Conservation (phyloP, 306 rosid genomes). For the Mimosa bimucronata region DNA sequence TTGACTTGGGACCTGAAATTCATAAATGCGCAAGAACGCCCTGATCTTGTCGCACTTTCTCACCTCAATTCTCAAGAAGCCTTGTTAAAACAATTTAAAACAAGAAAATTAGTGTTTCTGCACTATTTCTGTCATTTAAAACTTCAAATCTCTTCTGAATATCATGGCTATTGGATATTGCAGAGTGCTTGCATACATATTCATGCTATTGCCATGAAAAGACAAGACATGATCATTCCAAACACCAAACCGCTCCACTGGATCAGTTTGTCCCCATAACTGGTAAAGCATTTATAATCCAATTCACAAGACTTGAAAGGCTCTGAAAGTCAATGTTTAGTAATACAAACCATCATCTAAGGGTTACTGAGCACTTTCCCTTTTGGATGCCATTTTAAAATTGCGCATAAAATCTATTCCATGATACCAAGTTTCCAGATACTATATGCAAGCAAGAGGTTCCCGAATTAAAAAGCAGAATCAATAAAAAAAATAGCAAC, state of each 20-base stretch:
- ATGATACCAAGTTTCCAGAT: not conserved
- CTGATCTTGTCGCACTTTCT: not conserved
- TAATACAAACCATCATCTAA: constrained; percentile 5
- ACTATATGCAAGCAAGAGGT: not conserved
- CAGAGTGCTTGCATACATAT: not conserved
- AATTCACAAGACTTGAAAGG: not conserved
- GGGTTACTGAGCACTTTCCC: not conserved
- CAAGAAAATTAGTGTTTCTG: constrained; percentile 10
- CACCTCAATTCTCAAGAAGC: not conserved
- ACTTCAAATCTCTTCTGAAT: constrained; percentile 1
- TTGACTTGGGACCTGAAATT: not conserved
- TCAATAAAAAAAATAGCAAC: not conserved
- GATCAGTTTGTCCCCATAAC: constrained; percentile 1
- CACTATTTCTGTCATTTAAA: not conserved
- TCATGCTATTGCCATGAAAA: not conserved
- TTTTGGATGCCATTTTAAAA: not conserved
- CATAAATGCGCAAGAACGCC: constrained; percentile 7
- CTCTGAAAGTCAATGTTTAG: not conserved
- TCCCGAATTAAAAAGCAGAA: not conserved
- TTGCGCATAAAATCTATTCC: not conserved
- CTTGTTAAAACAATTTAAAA: not conserved
- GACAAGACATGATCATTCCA: constrained; percentile 14
- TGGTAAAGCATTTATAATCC: constrained; percentile 4
- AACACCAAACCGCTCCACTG: not conserved
- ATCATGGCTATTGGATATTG: not conserved